Base-by-base conservation (phyloP, 2,329 filamentous ascomycete species). In the Sporothrix pallida region DNA sequence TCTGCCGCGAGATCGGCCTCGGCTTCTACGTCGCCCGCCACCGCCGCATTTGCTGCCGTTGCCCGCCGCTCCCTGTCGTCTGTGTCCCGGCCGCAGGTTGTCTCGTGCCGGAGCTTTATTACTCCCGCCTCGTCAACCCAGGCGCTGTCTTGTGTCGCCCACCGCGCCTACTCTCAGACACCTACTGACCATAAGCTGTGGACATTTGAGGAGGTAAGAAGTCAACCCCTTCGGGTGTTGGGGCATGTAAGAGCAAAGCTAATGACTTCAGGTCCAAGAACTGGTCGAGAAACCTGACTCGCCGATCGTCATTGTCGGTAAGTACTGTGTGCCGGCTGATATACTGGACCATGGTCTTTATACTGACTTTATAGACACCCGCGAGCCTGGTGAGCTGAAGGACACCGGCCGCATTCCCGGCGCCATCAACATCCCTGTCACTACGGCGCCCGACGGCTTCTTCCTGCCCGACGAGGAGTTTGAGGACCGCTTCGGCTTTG, bases 381-480 rank as follows among this genome's bases (percentile, higher is more conserved):
- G 93, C 80, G 92, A 95, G 80, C 91, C 92, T 1, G 78, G 79
- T 76, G 93, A 96, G 81, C 88, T 92, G 74, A 78, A 82, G 70
- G 81, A 84, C 7, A 89, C 88, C 9, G 92, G 92, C 76, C 87
- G 84, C 75, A 98, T 99, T 79, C 96, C 96, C 0, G 88, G 88
- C 63, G 90, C 94, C 0, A 84, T 95, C 78, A 95, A 95, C 84
- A 89, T 99, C 68, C 95, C 96, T 70, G 87, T 98, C 76, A 88
- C 86, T 8, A 91, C 90, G 6, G 87, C 90, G 58, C 91, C 94
- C 0, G 94, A 98, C 81, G 91, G 91, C 74, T 90, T 97, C 79
- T 92, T 94, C 81, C 87, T 98, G 8, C 81, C 86, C 0, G 85
- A 87, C 0, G 92, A 93, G 13, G 94, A 97, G 76, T 98, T 98